phyloP scores from a whole-genome alignment of 768 basidiomycete genomes.

The Agaricus subrufescens region DNA sequence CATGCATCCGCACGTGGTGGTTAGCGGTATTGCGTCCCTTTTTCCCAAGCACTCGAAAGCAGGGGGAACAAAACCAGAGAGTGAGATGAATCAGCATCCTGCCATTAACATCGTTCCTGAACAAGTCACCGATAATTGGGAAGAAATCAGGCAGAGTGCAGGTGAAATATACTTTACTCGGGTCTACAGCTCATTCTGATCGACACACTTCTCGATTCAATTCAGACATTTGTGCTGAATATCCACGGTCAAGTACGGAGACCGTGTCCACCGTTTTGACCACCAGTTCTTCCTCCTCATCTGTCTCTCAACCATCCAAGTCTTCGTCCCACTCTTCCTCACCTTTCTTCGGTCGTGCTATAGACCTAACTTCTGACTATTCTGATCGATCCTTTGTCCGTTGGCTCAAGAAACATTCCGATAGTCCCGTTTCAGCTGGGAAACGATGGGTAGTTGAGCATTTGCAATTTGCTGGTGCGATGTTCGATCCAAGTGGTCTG shows the following conservation, averaged over 20 bases:
- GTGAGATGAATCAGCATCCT: constrained; percentile 38
- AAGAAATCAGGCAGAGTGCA: constrained; percentile 32
- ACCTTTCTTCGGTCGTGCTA: constrained; percentile 30
- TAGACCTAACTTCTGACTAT: constrained; percentile 34
- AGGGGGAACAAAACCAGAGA: constrained; percentile 26
- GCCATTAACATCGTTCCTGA: constrained; percentile 40
- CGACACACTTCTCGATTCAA: neutral
- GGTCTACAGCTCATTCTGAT: neutral
- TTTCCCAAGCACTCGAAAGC: constrained; percentile 33
- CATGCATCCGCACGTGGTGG: constrained; percentile 59
- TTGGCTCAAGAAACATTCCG: constrained; percentile 49
- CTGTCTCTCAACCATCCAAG: constrained; percentile 3
- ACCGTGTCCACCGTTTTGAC: constrained; percentile 12
- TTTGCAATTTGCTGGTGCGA: constrained; percentile 53
- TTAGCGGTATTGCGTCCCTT: constrained; percentile 51
- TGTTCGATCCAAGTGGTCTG: constrained; percentile 52
- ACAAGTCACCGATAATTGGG: constrained; percentile 46
- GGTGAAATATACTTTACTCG: constrained; percentile 13
- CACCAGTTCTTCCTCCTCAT: constrained; percentile 11
- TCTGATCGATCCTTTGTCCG: constrained; percentile 39
- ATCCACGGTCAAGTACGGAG: constrained; percentile 7
- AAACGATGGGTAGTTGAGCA: constrained; percentile 50
- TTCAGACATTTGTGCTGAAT: neutral
- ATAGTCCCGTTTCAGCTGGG: constrained; percentile 44
- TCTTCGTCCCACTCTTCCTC: constrained; percentile 17